Percentiles rank a stretch among this genome's conserved stretches.
Conservation (phyloP, 2,329 filamentous ascomycete species). For the Sporothrix mexicana region DNA sequence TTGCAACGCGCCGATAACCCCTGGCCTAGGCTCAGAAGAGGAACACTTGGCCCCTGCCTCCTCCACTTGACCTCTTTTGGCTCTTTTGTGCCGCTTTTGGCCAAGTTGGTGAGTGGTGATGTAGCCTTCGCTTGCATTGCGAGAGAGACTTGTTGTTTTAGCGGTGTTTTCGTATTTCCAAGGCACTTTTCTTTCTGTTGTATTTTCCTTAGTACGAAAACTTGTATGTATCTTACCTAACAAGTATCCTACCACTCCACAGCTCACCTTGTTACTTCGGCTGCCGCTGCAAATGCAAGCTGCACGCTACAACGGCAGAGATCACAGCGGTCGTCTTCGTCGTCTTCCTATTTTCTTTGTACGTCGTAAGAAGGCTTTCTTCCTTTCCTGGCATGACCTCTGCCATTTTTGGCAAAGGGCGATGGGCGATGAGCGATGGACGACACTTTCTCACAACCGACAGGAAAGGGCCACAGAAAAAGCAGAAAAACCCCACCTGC, state of each 20-base stretch:
- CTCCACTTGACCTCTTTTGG: background rate
- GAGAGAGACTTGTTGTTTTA: background rate
- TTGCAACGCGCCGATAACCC: slow-evolving; percentile 17
- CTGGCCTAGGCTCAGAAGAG: background rate
- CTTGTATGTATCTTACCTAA: no score
- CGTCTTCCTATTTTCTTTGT: background rate
- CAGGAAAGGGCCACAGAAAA: background rate
- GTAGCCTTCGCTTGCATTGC: slow-evolving; percentile 26
- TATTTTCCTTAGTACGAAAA: no score
- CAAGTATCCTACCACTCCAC: no score
- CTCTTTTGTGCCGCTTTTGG: background rate
- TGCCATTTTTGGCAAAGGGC: background rate
- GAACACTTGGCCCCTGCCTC: slow-evolving; percentile 27
- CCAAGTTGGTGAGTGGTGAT: slow-evolving; percentile 11
- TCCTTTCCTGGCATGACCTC: slow-evolving; percentile 23
- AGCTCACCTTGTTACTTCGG: background rate
- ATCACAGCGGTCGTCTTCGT: background rate
- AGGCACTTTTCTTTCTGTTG: background rate
- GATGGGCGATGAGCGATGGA: background rate
- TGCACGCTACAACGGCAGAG: slow-evolving; percentile 7
- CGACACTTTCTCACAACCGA: background rate
- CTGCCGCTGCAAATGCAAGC: background rate
- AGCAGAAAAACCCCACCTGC: slow-evolving; percentile 1
- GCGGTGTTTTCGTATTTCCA: background rate
- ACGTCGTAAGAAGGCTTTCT: background rate